Conservation (phyloP, 1,139 yeast species). For the Pichia inconspicua region DNA sequence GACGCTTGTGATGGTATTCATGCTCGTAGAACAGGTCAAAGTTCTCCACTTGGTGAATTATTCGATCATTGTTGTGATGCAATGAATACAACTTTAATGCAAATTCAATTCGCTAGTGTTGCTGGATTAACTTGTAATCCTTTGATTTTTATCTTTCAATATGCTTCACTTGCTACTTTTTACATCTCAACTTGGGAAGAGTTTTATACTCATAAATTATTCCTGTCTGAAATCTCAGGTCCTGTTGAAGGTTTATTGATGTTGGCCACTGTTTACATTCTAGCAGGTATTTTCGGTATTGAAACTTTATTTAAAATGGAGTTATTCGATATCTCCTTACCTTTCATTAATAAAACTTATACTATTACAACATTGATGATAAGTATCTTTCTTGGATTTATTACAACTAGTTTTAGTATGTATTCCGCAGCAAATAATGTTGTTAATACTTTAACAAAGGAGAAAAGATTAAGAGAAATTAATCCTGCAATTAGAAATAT, state of each 20-base stretch:
- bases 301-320: constrained; percentile 47
- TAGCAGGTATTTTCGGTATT: constrained; percentile 67
- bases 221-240: constrained; percentile 74
- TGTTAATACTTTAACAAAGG: constrained; percentile 37
- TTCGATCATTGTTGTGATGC: constrained; percentile 95
- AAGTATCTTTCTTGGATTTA: constrained; percentile 36
- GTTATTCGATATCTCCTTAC: constrained; percentile 30
- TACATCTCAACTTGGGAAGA: constrained; percentile 95
- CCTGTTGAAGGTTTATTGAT: constrained; percentile 91
- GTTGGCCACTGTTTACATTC: constrained; percentile 44
- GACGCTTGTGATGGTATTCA: constrained; percentile 96
- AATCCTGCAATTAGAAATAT: constrained; percentile 52
- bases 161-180: constrained; percentile 72
- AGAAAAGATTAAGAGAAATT: constrained; percentile 24
- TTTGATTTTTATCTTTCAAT: constrained; percentile 57
- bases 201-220: constrained; percentile 80
- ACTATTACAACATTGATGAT: constrained; percentile 30
- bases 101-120: constrained; percentile 64
- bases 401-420: constrained; percentile 63
- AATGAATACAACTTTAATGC: constrained; percentile 75
- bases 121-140: constrained; percentile 60
- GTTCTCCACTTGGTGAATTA: constrained; percentile 90
- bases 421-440: constrained; percentile 70
- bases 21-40: constrained; percentile 86
- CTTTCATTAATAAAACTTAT: constrained; percentile 32